phyloP scores from a whole-genome alignment of 2,329 filamentous ascomycete species.

The Penicillium sp. region DNA sequence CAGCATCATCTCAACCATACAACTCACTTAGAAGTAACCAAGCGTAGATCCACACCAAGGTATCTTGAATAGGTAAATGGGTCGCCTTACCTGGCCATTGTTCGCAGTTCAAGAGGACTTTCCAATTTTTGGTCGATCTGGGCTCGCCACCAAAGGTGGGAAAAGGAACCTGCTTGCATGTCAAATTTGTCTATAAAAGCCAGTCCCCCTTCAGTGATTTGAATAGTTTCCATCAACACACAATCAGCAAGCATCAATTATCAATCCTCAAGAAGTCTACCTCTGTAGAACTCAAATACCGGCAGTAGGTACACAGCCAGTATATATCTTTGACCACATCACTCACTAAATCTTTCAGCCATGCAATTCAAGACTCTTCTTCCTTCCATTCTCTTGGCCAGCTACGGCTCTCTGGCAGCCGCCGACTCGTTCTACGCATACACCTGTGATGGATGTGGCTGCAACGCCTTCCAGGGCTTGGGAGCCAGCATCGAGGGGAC shows the following conservation, averaged over 20 bases:
- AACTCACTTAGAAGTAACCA: neutral
- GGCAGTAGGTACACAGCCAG: neutral
- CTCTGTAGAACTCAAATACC: neutral
- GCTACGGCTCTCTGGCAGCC: neutral
- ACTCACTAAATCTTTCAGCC: neutral
- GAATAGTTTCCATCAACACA: neutral
- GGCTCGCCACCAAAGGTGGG: neutral
- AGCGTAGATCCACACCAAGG: neutral
- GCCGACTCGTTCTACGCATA: neutral
- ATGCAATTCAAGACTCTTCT: neutral
- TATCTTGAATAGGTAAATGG: neutral
- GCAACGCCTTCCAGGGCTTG: neutral
- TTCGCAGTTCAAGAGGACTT: neutral
- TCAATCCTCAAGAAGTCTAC: neutral
- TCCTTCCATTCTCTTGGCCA: neutral
- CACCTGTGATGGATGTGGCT: neutral
- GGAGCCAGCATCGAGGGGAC: neutral
- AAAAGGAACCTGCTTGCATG: neutral
- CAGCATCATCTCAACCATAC: neutral
- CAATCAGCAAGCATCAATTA: neutral
- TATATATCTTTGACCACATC: neutral
- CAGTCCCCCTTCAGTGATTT: neutral
- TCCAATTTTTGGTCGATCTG: neutral
- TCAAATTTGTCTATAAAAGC: neutral
- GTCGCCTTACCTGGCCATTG: neutral